phyloP scores from a whole-genome alignment of 352 stramenopile species.

The Phytopythium litorale region DNA sequence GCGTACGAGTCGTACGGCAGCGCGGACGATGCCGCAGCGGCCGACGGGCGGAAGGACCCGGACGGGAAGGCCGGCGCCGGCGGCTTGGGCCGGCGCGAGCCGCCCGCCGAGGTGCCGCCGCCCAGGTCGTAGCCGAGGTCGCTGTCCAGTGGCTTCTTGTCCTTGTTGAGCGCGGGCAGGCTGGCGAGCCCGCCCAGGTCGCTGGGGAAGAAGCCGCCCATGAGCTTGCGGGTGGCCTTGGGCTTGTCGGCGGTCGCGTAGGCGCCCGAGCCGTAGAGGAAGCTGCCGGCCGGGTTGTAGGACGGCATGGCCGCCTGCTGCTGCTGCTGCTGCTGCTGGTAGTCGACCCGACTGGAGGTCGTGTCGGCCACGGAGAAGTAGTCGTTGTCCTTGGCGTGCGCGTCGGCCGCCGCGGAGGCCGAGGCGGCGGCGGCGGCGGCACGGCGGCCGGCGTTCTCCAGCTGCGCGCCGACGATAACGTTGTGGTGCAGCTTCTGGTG shows the following conservation, averaged over 20 bases:
- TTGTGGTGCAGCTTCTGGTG: constrained; percentile 78
- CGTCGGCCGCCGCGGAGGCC: neutral
- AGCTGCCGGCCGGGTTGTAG: constrained; percentile 22
- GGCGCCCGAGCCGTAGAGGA: constrained; percentile 24
- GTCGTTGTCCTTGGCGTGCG: constrained; percentile 29
- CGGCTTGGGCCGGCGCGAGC: neutral
- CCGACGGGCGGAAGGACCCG: neutral
- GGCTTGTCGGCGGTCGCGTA: constrained; percentile 25
- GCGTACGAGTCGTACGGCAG: constrained; percentile 17
- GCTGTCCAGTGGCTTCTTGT: constrained; percentile 30
- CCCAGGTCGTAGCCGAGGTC: constrained; percentile 10
- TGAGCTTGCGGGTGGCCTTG: constrained; percentile 36
- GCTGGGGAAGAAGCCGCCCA: constrained; percentile 30
- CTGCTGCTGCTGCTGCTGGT: constrained; percentile 11
- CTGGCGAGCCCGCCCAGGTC: constrained; percentile 19
- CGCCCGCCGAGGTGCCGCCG: neutral
- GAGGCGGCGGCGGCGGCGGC: neutral
- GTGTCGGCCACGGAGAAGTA: constrained; percentile 31
- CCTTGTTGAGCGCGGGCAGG: constrained; percentile 37
- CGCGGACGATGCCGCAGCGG: constrained; percentile 9
- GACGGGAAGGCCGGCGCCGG: constrained; percentile 20
- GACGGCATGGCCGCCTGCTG: constrained; percentile 13
- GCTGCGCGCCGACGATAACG: constrained; percentile 52
- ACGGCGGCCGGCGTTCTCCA: constrained; percentile 11
- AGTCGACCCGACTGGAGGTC: constrained; percentile 13